Conservation (phyloP, 2,329 filamentous ascomycete genomes). For the Xylariaceae sp. region DNA sequence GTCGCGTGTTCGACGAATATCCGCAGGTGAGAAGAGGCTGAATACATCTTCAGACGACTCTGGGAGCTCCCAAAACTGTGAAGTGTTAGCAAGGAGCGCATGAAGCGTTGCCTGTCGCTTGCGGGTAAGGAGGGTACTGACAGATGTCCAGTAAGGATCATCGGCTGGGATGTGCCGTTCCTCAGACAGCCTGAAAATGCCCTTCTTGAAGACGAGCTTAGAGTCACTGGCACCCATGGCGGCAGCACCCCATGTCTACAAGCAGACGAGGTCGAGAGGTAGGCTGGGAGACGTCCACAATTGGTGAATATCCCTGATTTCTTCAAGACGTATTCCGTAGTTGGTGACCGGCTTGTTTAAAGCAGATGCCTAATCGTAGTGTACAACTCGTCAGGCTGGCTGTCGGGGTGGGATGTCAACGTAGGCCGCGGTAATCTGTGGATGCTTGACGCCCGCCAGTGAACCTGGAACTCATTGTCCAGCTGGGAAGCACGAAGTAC, state of each 20-base stretch:
- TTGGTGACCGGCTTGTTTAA: not conserved
- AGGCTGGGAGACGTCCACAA: not conserved
- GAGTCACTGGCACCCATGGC: slow-evolving; percentile 96
- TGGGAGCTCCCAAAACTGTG: slow-evolving; percentile 92
- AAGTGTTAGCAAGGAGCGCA: slow-evolving; percentile 20
- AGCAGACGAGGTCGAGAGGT: slow-evolving; percentile 1
- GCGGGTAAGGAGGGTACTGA: slow-evolving; percentile 43
- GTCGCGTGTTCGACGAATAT: slow-evolving; percentile 85
- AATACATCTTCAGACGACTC: slow-evolving; percentile 96
- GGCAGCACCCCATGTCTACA: slow-evolving; percentile 30
- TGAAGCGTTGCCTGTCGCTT: slow-evolving; percentile 1
- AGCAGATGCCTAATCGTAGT: not conserved
- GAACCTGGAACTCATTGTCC: not conserved
- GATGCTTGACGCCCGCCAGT: not conserved
- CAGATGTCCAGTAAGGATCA: slow-evolving; percentile 89
- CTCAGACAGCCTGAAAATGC: slow-evolving; percentile 94
- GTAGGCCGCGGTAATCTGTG: not conserved
- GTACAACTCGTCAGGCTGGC: not conserved
- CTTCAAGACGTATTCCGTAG: not conserved
- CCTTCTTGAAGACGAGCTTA: slow-evolving; percentile 97
- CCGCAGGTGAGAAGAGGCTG: slow-evolving; percentile 84
- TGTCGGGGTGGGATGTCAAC: not conserved
- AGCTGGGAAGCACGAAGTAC: no score
- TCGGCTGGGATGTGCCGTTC: slow-evolving; percentile 81
- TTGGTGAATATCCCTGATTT: not conserved